phyloP scores from a whole-genome alignment of 306 rosid species.

The Astragalus glycyphyllos region DNA sequence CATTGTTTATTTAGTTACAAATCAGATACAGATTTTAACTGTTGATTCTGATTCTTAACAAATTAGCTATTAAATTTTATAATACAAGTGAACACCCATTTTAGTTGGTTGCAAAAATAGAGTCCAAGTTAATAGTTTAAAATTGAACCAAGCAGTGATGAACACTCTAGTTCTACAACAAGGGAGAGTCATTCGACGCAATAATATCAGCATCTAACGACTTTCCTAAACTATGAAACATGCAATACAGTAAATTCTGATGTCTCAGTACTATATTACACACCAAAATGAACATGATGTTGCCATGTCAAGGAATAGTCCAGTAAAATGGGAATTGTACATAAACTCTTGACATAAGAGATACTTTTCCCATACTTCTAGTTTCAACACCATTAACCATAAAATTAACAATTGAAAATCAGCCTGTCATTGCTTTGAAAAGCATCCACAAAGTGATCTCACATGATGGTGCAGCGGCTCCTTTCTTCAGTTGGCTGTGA shows the following conservation, averaged over 20 bases:
- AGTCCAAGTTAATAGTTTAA: slow-evolving; percentile 2
- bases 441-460: slow-evolving; percentile 38
- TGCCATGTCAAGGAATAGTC: slow-evolving; percentile 43
- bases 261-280: slow-evolving; percentile 36
- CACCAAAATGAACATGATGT: slow-evolving; percentile 41
- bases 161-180: background rate
- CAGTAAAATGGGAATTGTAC: slow-evolving; percentile 47
- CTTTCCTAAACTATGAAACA: slow-evolving; percentile 35
- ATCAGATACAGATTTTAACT: background rate
- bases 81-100: background rate
- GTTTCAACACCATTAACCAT: slow-evolving; percentile 36
- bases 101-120: background rate
- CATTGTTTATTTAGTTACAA: background rate
- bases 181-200: background rate
- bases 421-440: slow-evolving; percentile 36
- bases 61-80: background rate
- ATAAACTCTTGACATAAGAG: slow-evolving; percentile 48
- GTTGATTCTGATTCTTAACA: background rate
- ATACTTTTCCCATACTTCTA: slow-evolving; percentile 35
- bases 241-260: slow-evolving; percentile 14
- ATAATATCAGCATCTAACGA: slow-evolving; percentile 1
- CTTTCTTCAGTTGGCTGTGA: slow-evolving; percentile 87
- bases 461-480: slow-evolving; percentile 92
- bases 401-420: slow-evolving; percentile 36
- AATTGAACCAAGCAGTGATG: background rate